Conservation (phyloP, 306 rosid species). For the Coriaria nepalensis region DNA sequence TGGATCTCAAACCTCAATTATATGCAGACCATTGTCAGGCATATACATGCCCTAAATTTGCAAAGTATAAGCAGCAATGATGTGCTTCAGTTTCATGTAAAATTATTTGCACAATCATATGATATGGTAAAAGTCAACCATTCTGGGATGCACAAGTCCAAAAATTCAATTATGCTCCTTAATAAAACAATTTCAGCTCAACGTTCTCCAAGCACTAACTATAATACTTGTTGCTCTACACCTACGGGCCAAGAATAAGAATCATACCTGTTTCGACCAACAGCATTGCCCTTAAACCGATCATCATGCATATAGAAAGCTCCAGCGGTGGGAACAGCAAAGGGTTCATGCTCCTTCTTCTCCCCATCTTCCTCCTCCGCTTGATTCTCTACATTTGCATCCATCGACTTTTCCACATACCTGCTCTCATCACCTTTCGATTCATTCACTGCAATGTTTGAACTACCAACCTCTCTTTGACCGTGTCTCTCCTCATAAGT, state of each 20-base stretch:
- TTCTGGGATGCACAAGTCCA: no score
- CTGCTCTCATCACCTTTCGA: slow-evolving; percentile 24
- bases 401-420: slow-evolving; percentile 29
- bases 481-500: slow-evolving; percentile 25
- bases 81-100: no score
- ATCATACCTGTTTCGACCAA: slow-evolving; percentile 61
- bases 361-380: slow-evolving; percentile 36
- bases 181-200: no score
- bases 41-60: no score
- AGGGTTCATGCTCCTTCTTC: slow-evolving; percentile 91
- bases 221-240: background rate
- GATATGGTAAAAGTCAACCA: no score
- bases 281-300: slow-evolving; percentile 71
- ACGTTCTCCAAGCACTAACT: background rate
- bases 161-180: no score
- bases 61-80: no score
- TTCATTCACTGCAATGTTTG: slow-evolving; percentile 23
- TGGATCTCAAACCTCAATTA: no score
- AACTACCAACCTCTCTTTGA: slow-evolving; percentile 19
- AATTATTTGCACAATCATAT: no score
- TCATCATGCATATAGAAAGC: slow-evolving; percentile 97
- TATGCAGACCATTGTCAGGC: no score
- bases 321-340: slow-evolving; percentile 95
- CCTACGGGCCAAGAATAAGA: slow-evolving; percentile 5
- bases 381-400: slow-evolving; percentile 22